Base-by-base conservation (phyloP, 208 protist species). In the Herpetomonas tarakana region DNA sequence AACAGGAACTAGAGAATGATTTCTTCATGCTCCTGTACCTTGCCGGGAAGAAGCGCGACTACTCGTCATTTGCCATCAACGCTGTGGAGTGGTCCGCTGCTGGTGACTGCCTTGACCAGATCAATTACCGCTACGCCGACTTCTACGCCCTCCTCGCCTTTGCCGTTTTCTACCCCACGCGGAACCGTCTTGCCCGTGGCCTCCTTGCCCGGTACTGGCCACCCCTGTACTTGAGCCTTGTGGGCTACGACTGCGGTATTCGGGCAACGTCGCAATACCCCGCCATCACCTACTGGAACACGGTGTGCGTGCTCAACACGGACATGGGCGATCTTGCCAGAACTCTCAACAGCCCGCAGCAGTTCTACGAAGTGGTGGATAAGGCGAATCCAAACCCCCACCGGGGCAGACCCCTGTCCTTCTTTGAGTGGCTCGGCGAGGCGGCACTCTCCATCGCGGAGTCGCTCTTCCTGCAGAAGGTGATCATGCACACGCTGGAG, bases 111-210 rank as follows among this genome's bases (percentile, higher is more conserved):
- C 58, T 94, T n/a, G 87, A 91, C 57, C 76, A 89, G 28, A 78
- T 94, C 46, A 91, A 87, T 47, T 78, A 78, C 52, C 79, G 83
- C 29, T 88, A 84, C 65, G 83, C 87, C 1, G 87, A 94, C 62
- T 83, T 82, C 25, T 67, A 59, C 0, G 86, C 81, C 69, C 65
- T 94, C 11, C 56, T 82, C n/a, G 68, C 67, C n/a, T 84, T 90
- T 55, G 60, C 77, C 16, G 67, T 69, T 0, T 54, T 53, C 29
- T 71, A 77, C 45, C 63, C 70, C 18, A 39, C 90, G 24, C 74
- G 81, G 11, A 76, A 68, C 30, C 63, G 65, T 49, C 58, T 57
- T 14, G 68, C 61, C 1, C 44, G 30, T 6, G 68, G 47, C 16
- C 62, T 88, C 28, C 30, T 83, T n/a, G 63, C 57, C 14, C 72